A percentile compares a stretch with the other conserved stretches of the same genome.
phyloP scores from a whole-genome alignment of 768 basidiomycete genomes.

The Filobasidium floriforme region DNA sequence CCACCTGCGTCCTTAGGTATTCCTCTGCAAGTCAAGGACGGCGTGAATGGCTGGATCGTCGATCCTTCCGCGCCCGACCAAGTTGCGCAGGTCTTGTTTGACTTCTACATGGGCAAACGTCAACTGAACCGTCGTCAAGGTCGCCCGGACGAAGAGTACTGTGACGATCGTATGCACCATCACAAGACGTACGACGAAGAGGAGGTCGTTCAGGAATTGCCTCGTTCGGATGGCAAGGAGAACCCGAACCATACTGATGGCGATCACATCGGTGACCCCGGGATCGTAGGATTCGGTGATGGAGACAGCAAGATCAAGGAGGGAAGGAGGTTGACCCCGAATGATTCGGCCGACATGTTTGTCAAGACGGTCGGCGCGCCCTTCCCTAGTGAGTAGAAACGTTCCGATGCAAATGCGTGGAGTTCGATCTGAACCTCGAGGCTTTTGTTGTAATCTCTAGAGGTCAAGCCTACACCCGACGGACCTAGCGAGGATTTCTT shows the following conservation, averaged over 20 bases:
- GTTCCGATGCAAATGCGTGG: not conserved
- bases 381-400: conserved; percentile 27
- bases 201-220: not conserved
- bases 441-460: not conserved
- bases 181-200: not conserved
- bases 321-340: conserved; percentile 29
- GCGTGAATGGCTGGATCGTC: conserved; percentile 79
- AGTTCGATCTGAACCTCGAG: not conserved
- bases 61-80: conserved; percentile 65
- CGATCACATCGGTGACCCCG: conserved; percentile 14
- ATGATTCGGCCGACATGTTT: conserved; percentile 35
- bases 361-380: conserved; percentile 32
- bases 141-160: not conserved
- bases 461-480: conserved; percentile 21
- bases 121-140: conserved; percentile 12
- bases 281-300: conserved; percentile 7
- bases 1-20: conserved; percentile 51
- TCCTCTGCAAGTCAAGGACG: conserved; percentile 80
- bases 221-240: not conserved
- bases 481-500: conserved; percentile 40
- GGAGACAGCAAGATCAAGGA: conserved; percentile 8
- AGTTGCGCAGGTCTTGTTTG: conserved; percentile 67
- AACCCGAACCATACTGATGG: not conserved
- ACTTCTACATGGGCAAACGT: conserved; percentile 65
- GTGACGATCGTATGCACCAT: conserved; percentile 13